phyloP scores from a whole-genome alignment of 148 eudicot genomes.

The Fallopia convolvulus region DNA sequence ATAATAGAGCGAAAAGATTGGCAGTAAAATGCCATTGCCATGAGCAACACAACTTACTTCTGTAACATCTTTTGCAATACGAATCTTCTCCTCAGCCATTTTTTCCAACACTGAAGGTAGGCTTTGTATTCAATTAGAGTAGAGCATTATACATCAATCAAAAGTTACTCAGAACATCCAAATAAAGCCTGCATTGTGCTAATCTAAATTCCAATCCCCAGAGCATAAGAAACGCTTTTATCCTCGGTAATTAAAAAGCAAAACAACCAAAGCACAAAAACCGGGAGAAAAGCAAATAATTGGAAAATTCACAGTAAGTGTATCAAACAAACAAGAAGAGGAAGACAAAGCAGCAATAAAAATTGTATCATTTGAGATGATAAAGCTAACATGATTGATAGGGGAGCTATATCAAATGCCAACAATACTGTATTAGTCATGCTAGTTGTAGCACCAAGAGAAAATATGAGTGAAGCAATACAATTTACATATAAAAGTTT shows the following conservation, averaged over 20 bases:
- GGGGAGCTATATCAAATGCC: neutral
- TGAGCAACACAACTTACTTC: slow-evolving; percentile 27
- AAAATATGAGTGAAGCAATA: neutral
- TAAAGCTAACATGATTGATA: neutral
- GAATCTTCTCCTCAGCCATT: slow-evolving; percentile 35
- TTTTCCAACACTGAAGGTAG: slow-evolving; percentile 4
- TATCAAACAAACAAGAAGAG: neutral
- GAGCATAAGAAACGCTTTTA: neutral
- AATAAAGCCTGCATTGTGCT: neutral
- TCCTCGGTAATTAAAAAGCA: neutral
- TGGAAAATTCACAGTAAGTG: neutral
- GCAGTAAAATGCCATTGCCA: neutral
- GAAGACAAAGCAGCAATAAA: neutral
- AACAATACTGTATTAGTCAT: neutral
- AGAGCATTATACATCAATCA: neutral
- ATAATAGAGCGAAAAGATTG: neutral
- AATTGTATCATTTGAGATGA: neutral
- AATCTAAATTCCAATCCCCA: neutral
- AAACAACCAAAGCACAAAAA: neutral
- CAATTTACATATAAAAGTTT: neutral
- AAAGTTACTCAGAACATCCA: neutral
- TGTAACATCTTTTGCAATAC: slow-evolving; percentile 53
- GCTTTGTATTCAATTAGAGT: neutral
- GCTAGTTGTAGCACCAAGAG: neutral
- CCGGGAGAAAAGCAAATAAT: neutral